Percentiles rank a stretch among this genome's conserved stretches.
phyloP scores from a whole-genome alignment of 2,329 filamentous ascomycete species.

The Myrmaecium sp. region DNA sequence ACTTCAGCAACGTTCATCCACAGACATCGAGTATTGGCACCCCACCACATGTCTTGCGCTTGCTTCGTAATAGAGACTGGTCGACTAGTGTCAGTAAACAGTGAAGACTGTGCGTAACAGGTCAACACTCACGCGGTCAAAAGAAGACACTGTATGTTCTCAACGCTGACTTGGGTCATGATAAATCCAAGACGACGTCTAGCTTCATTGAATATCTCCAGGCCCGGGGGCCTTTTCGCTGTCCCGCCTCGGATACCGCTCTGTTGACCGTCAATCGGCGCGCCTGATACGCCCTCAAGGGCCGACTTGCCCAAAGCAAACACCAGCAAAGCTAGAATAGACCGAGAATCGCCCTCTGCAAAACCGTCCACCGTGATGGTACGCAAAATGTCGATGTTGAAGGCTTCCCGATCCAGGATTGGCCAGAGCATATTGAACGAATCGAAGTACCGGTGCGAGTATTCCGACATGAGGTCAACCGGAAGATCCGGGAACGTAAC shows the following conservation, averaged over 20 bases:
- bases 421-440: slow-evolving; percentile 6
- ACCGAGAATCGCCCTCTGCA: slow-evolving; percentile 29
- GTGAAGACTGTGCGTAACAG: not conserved
- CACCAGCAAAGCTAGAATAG: slow-evolving; percentile 39
- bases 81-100: slow-evolving; percentile 2
- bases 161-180: slow-evolving; percentile 36
- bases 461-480: slow-evolving; percentile 5
- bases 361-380: slow-evolving; percentile 31
- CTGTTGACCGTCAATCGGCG: slow-evolving; percentile 29
- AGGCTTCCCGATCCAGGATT: slow-evolving; percentile 4
- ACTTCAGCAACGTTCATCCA: slow-evolving; percentile 10
- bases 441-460: slow-evolving; percentile 4
- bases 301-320: slow-evolving; percentile 43
- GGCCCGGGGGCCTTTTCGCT: slow-evolving; percentile 34
- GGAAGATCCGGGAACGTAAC: slow-evolving; percentile 4
- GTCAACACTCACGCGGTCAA: slow-evolving; percentile 32
- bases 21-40: slow-evolving; percentile 6
- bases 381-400: slow-evolving; percentile 2
- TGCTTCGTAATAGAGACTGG: slow-evolving; percentile 36
- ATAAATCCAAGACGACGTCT: slow-evolving; percentile 42
- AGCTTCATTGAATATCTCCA: slow-evolving; percentile 46
- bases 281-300: slow-evolving; percentile 31
- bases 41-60: slow-evolving; percentile 35
- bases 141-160: slow-evolving; percentile 42
- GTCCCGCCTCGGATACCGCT: slow-evolving; percentile 39